Evolutionary conservation across 2,329 filamentous ascomycete species (phyloP), one percentile per base, ranked within the genome.

Genomic region (Pyrenochaeta sp.): DNA sequence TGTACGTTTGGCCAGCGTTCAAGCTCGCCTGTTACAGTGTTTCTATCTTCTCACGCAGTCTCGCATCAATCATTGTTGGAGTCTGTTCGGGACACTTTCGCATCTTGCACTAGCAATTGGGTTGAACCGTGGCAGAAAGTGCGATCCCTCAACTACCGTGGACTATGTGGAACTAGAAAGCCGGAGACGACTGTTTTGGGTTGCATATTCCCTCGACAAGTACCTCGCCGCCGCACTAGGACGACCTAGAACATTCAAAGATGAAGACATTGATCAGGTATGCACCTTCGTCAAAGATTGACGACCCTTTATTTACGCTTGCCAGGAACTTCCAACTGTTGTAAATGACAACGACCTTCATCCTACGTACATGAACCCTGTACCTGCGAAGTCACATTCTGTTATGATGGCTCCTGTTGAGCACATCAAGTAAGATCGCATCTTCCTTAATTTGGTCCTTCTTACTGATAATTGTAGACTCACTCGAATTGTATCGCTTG

Each of bases 161-260:
- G 75, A 81, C 46, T 77, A 78, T 31, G 72, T 79, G 7, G 63
- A 74, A 3, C 64, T 67, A 0, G 81, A 86, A 46, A 79, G 81
- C 28, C 74, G 80, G 1, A 80, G 80, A 43, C 72, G 83, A 6
- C 76, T 82, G 0, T 86, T 88, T 38, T 86, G 84, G 84, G 78
- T 78, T 3, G 78, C 81, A 0, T 87, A 86, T 55, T 81, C 79
- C 1, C 67, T 86, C 1, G 83, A 87, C 58, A 83, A 81, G 36
- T 86, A 86, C 42, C 69, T 87, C 1, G 81, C 81, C 17, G 81
- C 84, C n/a, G 80, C 85, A 13, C 78, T 86, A 20, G 84, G 84
- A 0, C 73, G 84, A 5, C 84, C 84, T 1, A 67, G 81, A 6
- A 74, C 83, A 10, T 81, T 85, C 18, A 82, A 84, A 35, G 83